Base-by-base conservation (phyloP, 148 eudicot species). In the Agrostemma githago region DNA sequence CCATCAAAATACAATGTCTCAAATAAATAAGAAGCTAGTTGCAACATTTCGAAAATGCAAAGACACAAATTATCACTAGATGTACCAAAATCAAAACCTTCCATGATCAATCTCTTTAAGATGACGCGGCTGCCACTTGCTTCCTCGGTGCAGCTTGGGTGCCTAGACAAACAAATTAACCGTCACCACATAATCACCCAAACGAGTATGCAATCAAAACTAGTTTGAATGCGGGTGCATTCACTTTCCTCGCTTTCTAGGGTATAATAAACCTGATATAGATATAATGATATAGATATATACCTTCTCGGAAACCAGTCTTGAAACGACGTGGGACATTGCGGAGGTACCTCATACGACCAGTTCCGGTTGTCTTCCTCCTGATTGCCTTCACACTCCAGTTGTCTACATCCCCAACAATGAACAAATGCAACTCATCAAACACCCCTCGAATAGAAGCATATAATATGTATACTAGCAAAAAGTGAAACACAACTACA, bases 361-460 rank as follows among this genome's bases (percentile, higher is more conserved):
- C 93, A 46, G 93, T 91, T 66, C 96, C 96, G 5, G 93, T 90
- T n/a, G 96, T 90, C 92, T 90, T 90, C 79, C 93, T 83, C 93
- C 41, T 62, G 39, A 62, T 62, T 34, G 40, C 66, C 41, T 62
- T 62, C 14, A 8, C 66, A 62, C 66, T 87, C 96, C 96, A 91
- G 88, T 91, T 91, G 74, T 91, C 96, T 91, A 65, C 40, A 68
- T 12, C 14, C 62, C 37, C 4, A 59, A 19, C 62, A 59, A 59
- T 2, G 7, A 60, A 60, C 0, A 7, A 19, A 60, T 0, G 63
- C 63, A 60, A 60, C 6, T 21, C 10, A 60, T 19, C 63, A 60
- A 51, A 8, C 63, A 60, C 37, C 63, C 26, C 5, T 19, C 63
- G 3, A 15, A 20, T 1, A 17, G 20, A 8, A 60, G 9, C 34